Evolutionary conservation across 2,329 filamentous ascomycete species (phyloP), one percentile per base, ranked within the genome.

Genomic region (Aureobasidium mangrovei): DNA sequence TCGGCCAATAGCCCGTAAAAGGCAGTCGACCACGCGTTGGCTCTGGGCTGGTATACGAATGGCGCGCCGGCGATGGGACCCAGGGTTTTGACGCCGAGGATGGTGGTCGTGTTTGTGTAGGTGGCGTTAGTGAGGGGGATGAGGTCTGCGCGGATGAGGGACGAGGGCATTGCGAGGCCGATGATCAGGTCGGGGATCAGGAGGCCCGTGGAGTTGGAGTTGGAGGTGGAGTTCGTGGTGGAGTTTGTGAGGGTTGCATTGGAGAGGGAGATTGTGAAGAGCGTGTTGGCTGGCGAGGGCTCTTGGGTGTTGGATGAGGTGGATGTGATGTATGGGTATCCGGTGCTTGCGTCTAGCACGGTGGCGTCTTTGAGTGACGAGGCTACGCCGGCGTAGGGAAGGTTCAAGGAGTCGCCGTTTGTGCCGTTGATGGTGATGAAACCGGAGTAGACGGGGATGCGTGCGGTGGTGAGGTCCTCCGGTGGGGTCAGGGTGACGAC

Each of bases 301-400:
- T 45, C 49, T 38, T 47, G 55, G 27, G 55, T 52, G 18, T 55
- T n/a, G 49, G 58, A 53, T 24, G 56, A 53, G 36, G 39, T 39
- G 28, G 42, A 53, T 24, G 36, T 53, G 24, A 54, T 46, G 58
- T 59, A 56, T 4, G 58, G 56, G 45, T 67, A 66, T 41, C 57
- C 63, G 40, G 59, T 59, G 9, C 54, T 57, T 12, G 55, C 42
- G 28, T 60, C 62, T 18, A 67, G 66, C 46, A 61, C 43, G 59
- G 64, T 56, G 55, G 57, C 40, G 55, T 56, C 55, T 49, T 60
- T 56, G 55, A 63, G 53, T 53, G 48, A 57, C 45, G 59, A 54
- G 12, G 60, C 64, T n/a, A 65, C 60, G 8, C 67, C 67, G 28
- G 65, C 59, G 56, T 69, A 69, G 4, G 67, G 65, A 7, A 68